Evolutionary conservation across 768 basidiomycete genomes (phyloP).

Genomic region (Hydnomerulius pinastri): DNA sequence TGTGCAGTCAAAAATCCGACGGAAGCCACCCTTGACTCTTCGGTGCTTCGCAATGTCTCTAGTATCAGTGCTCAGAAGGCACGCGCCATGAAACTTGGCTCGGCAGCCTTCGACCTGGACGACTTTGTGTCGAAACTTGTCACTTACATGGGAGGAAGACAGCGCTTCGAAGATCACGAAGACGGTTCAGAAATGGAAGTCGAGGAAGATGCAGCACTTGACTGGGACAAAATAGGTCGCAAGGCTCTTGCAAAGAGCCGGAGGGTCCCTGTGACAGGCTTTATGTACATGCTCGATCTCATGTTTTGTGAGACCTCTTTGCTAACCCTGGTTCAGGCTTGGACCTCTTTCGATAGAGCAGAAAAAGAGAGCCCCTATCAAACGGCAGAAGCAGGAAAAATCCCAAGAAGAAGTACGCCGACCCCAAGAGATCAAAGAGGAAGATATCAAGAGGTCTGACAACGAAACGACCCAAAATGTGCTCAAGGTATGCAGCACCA

Average conservation of each 20-base stretch:
- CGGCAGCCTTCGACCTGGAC: constrained; percentile 87
- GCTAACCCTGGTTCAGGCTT: constrained; percentile 57
- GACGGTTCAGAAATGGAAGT: constrained; percentile 57
- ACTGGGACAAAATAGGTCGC: constrained; percentile 88
- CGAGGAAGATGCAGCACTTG: constrained; percentile 50
- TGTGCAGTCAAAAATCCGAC: constrained; percentile 71
- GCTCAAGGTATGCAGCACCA: constrained; percentile 49
- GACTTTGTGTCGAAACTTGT: constrained; percentile 82
- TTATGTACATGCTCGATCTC: constrained; percentile 64
- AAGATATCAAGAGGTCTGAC: constrained; percentile 79
- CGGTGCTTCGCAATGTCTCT: constrained; percentile 73
- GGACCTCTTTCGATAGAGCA: constrained; percentile 88
- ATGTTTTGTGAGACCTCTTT: neutral
- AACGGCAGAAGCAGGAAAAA: constrained; percentile 71
- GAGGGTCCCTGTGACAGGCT: constrained; percentile 79
- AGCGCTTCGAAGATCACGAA: constrained; percentile 43
- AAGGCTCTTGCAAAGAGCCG: constrained; percentile 80
- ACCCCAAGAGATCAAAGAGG: constrained; percentile 81
- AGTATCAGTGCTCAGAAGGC: constrained; percentile 84
- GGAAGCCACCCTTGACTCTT: constrained; percentile 90
- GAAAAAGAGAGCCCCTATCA: constrained; percentile 65
- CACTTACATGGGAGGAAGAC: constrained; percentile 73
- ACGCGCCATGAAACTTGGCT: constrained; percentile 87
- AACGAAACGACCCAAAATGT: constrained; percentile 94
- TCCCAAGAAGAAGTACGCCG: constrained; percentile 65